These are phyloP conservation scores for Linnemannia schmuckeri DNA, from an alignment of 192 early-diverging fungal genomes.

Conservation along the genomic window DNA sequence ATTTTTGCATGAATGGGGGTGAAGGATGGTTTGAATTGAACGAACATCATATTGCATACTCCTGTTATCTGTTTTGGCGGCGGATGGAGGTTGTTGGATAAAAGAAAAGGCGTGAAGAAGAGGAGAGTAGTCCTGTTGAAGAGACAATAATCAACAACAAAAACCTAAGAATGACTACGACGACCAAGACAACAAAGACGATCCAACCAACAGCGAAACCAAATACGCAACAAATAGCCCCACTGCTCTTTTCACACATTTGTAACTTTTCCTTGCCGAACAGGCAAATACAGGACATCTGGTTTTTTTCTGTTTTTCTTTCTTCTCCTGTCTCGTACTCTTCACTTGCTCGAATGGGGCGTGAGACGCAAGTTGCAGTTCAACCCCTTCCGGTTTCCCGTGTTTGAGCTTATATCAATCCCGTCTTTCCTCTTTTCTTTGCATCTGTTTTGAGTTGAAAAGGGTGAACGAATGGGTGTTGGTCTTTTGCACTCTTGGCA, in stretches of 20 bases:
- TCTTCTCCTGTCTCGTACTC: background rate
- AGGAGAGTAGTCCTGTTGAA: background rate
- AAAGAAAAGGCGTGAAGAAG: background rate
- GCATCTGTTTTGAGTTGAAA: background rate
- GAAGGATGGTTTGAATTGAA: background rate
- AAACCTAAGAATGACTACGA: background rate
- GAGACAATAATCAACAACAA: background rate
- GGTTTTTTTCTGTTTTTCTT: background rate
- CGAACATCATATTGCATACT: background rate
- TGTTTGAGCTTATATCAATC: background rate
- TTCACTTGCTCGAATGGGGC: background rate
- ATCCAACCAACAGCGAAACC: background rate
- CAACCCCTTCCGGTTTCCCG: background rate
- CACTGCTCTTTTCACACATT: background rate
- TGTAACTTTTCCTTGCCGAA: background rate
- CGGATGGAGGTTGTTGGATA: background rate
- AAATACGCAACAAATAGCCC: background rate
- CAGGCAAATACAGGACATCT: background rate
- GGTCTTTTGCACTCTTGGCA: background rate
- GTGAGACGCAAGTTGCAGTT: background rate
- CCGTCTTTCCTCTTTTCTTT: background rate
- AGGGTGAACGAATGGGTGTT: background rate
- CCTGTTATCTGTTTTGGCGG: background rate
- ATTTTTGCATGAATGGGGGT: slow-evolving; percentile 1
- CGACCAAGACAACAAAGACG: background rate